Evolutionary conservation across 305 asterid genomes (phyloP), one percentile per base, ranked within the genome.

Genomic region (Fraxinus paxiana): DNA sequence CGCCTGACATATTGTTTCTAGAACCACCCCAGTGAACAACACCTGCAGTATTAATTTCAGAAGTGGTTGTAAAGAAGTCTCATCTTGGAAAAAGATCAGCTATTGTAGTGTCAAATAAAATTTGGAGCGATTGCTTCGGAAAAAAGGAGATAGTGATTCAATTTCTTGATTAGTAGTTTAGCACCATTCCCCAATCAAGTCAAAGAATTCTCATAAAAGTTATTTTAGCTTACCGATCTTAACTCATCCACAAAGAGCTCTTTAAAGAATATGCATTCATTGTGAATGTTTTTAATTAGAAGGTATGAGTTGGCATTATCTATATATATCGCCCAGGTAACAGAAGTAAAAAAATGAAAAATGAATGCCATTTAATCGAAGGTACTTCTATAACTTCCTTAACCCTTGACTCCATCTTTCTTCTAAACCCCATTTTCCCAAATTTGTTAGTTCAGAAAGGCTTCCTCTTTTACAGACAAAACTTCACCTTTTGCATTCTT

Each of bases 1-100:
- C 71, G 82, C 90, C 93, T 18, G 97, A 94, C 94, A 91, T 92
- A 79, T 73, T 86, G 84, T 84, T 78, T 80, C 79, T 75, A 74
- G 78, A 69, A 80, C 86, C 86, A 78, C 79, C 81, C 86, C 37
- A 84, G 61, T 48, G 61, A 15, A 48, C 20, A 46, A 46, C 56
- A 15, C 80, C 88, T 85, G 83, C 83, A 85, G 26, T 61, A 37
- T 4, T 73, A 80, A 83, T 83, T 73, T 73, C 67, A 34, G 59
- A 80, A 75, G 72, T 15, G 15, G 43, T 34, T 79, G 76, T 17
- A n/a, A 24, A 73, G 72, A 71, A 46, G 75, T 8, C 22, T 74
- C 65, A 10, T 9, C 34, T 20, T 61, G 1, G 8, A 0, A 35
- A 15, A 71, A 12, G 41, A 61, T 28, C n/a, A 67, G 34, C 18